Base-by-base conservation (phyloP, 2,329 filamentous ascomycete genomes). In the Colletotrichum graminicola region DNA sequence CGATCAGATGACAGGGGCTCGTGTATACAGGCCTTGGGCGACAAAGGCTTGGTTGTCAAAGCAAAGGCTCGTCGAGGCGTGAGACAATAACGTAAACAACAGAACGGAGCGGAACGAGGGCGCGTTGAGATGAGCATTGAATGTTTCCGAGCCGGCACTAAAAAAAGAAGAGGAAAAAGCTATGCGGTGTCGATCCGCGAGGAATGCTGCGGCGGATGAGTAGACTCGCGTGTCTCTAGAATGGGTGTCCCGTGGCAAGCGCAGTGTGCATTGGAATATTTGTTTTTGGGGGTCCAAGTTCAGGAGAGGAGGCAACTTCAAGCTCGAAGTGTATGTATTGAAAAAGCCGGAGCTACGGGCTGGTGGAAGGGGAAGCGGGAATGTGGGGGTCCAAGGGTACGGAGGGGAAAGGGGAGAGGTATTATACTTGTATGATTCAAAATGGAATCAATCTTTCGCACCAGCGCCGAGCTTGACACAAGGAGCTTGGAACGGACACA, bases 41-140 rank as follows among this genome's bases (percentile, higher is more conserved):
- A 61, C 62, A 56, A 70, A 43, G 57, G 26, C 32, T 57, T 61
- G 43, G 49, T 49, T n/a, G 55, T 69, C 54, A 65, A 69, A 45
- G 45, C 43, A 59, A 66, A 63, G 26, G 32, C 32, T 63, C 68
- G 65, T 68, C 32, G 47, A 52, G 61, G 47, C 43, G 56, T 36
- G 12, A 39, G 54, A 63, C 65, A 71, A 62, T 34, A 68, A 71
- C 59, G 64, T 52, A 68, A 68, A 57, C 65, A 54, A 66, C 65
- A 71, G 54, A 71, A 62, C 70, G 61, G 57, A 61, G 66, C 67
- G 66, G 66, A 66, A 72, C 70, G 70, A 51, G 52, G 65, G 29
- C 54, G 68, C 70, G 66, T 69, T 72, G 67, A 65, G 70, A 70
- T 71, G 70, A 71, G 70, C 70, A 72, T 72, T 66, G 70, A 66